Base-by-base conservation (phyloP, 176 grass and related monocot genomes). In the Panicum miliaceum region DNA sequence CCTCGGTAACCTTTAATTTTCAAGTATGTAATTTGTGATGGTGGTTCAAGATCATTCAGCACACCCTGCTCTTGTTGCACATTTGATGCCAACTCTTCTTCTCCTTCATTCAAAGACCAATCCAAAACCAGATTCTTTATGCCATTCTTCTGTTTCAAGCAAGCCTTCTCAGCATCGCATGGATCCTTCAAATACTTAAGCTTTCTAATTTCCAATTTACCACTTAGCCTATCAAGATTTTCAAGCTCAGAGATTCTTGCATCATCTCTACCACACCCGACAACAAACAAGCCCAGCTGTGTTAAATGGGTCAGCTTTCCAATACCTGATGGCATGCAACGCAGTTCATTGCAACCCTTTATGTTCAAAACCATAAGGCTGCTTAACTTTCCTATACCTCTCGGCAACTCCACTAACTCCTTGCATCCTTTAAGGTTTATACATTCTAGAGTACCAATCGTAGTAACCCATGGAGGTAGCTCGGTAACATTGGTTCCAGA, bases 121-220 rank as follows among this genome's bases (percentile, higher is more conserved):
- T 29, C 13, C 41, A 62, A 34, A 7, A 1, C 9, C 11, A 76
- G 36, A 1, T 2, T 4, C 1, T 76, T 7, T 34, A 84, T 58
- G 4, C 35, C 74, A 9, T 29, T 47, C n/a, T 84, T 76, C 40
- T 4, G 20, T 7, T 84, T 75, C 48, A 84, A 23, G 42, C 47
- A 60, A 60, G 53, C 54, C 14, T 77, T 59, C 3, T 16, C 22
- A 8, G 53, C 74, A 18, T 42, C 53, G 42, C 53, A 4, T 42
- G 3, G 2, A 77, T 77, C 54, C 34, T 37, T 77, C 0, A 77
- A 23, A 60, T 60, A 42, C 22, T 60, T 16, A 22, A 77, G 10
- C 6, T 60, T 60, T 7, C 0, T 9, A 59, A 77, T 77, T 60
- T 7, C 12, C 22, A 77, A 8, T 2, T 5, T 1, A 10, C 53